Conservation (phyloP, 1,284 basidiomycete species). For the Cutaneotrichosporon daszewskae region DNA sequence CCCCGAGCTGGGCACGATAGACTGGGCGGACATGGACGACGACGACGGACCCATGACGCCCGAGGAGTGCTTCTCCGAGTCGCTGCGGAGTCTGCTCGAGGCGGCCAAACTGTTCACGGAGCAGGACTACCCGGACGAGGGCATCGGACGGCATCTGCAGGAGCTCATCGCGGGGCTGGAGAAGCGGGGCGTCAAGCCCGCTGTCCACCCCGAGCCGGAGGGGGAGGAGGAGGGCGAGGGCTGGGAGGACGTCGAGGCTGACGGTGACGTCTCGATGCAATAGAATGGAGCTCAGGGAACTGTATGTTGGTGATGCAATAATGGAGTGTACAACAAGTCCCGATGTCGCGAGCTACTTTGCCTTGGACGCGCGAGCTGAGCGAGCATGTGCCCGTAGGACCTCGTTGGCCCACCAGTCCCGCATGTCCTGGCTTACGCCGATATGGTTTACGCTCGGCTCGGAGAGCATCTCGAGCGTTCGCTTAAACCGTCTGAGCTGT, state of each 20-base stretch:
- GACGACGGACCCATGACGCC: slow-evolving; percentile 57
- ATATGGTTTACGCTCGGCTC: slow-evolving; percentile 37
- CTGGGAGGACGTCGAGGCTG: slow-evolving; percentile 52
- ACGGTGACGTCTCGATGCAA: slow-evolving; percentile 56
- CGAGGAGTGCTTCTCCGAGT: slow-evolving; percentile 73
- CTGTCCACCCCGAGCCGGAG: slow-evolving; percentile 54
- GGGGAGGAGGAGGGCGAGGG: slow-evolving; percentile 35
- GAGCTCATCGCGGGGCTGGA: slow-evolving; percentile 70
- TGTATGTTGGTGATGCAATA: too few species aligned
- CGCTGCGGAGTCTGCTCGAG: slow-evolving; percentile 73
- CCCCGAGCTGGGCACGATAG: slow-evolving; percentile 15
- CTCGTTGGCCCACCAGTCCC: slow-evolving; percentile 43
- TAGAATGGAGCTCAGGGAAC: too few species aligned
- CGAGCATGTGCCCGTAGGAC: slow-evolving; percentile 18
- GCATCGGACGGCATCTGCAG: slow-evolving; percentile 68
- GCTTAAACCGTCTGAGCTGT: slow-evolving; percentile 42
- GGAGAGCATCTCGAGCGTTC: slow-evolving; percentile 44
- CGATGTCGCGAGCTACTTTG: neutral
- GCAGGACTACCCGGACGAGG: slow-evolving; percentile 68
- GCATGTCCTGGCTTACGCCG: slow-evolving; percentile 38
- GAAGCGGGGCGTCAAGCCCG: slow-evolving; percentile 61
- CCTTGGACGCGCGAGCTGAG: slow-evolving; percentile 5
- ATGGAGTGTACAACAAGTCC: slow-evolving; percentile 6
- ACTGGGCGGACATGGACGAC: slow-evolving; percentile 30
- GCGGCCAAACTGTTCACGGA: slow-evolving; percentile 68